Base-by-base conservation (phyloP, 495 filamentous ascomycete species). In the Podospora fimiseda region DNA sequence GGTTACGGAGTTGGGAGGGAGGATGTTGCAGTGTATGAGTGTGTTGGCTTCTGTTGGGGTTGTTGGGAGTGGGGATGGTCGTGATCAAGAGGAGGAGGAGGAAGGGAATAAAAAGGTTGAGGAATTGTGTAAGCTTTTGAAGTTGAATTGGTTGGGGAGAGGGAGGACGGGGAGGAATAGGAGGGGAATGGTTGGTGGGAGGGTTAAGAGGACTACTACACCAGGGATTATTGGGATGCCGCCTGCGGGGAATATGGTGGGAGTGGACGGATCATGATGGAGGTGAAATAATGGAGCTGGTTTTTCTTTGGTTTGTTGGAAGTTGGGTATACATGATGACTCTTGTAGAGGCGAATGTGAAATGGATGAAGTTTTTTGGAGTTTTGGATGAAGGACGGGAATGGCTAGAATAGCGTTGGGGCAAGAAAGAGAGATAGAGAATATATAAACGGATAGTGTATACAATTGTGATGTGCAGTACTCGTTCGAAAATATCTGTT, bases 1-100 rank as follows among this genome's bases (percentile, higher is more conserved):
- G 53, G 79, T 95, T 21, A 96, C 93, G 13, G 90, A 96, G 54
- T 95, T 89, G 49, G 92, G 95, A 8, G 93, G 89, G 1, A 78
- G 94, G 51, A 94, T 98, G 90, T 78, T 98, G 55, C 93, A 98
- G 70, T 98, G 94, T 64, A 85, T 98, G 66, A 88, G 84, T 60
- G 92, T 98, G 9, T 74, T 97, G 1, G 86, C 88, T 9, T 85
- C 84, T 57, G 80, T 94, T 11, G 75, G 75, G 16, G 64, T 68
- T 30, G 60, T 62, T 27, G 61, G 41, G 44, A 60, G 37, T 52
- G 80, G 23, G 9, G 39, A 22, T 4, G 38, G 16, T 11, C 22
- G 36, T 14, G 30, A 9, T 0, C 11, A 16, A 13, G 43, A 80
- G 48, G 20, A 52, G 1, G 46, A 44, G 16, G 57, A 56, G n/a